Evolutionary conservation across 768 basidiomycete genomes (phyloP), one percentile per base, ranked within the genome.

Genomic region (Termitomyces sp.): DNA sequence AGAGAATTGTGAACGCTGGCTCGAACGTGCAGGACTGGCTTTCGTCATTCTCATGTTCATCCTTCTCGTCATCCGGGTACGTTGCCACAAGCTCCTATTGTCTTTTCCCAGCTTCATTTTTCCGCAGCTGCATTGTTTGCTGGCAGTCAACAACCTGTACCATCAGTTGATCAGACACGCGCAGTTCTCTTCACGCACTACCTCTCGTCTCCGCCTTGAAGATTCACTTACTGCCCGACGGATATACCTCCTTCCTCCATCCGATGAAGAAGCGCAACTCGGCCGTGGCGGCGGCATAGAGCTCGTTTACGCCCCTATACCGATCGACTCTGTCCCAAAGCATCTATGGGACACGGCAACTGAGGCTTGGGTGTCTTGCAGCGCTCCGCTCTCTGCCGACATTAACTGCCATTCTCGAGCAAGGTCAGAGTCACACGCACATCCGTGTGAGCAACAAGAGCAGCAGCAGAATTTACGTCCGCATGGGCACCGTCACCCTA

Each of bases 1-100:
- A 43, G 89, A 91, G 70, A 89, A 90, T 61, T 92, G 91, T 66
- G 90, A 92, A 65, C 77, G 79, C 56, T 89, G 86, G 86, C 78
- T 90, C 47, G 87, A 86, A 66, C 77, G 83, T 41, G 86, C 81
- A 8, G 77, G 85, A 33, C 67, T 87, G 57, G 84, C 74, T 0
- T 75, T 82, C 35, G 72, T 89, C 48, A 82, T 76, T 1, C 67
- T 83, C 44, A 78, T 87, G 71, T 74, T 82, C 45, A 70, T 89
- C 37, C 66, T 87, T 58, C 79, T 86, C 54, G 77, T 87, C 62
- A 68, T 89, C 52, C 76, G 88, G 61, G 89, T 91, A 67, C 69
- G 85, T 76, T 15, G 31, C 43, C 3, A 40, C 31, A 45, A 23
- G 37, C 54, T 50, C 57, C 60, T 48, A 41, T 60, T 50, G 37